Conservation (phyloP, 148 eudicot genomes). For the Persicaria maculosa region DNA sequence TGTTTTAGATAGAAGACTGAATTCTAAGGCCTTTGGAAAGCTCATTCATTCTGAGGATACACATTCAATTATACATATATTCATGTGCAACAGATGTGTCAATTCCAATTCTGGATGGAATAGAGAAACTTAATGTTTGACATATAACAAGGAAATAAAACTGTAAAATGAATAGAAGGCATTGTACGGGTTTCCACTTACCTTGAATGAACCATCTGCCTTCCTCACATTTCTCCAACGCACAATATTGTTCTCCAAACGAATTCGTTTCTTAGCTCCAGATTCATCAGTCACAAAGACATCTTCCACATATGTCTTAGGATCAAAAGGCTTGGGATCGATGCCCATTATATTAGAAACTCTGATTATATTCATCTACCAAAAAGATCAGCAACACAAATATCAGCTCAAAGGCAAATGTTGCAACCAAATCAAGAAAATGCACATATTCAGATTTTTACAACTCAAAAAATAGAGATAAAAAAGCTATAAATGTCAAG, state of each 20-base stretch:
- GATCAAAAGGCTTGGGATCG: constrained; percentile 90
- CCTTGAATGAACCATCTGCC: constrained; percentile 66
- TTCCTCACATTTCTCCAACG: constrained; percentile 83
- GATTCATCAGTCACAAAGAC: constrained; percentile 89
- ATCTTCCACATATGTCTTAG: constrained; percentile 80
- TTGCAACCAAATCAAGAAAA: no score
- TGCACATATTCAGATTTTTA: background rate
- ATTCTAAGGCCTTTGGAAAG: background rate
- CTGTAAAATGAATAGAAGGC: background rate
- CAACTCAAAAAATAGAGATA: no score
- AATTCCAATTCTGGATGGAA: background rate
- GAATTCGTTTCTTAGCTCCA: constrained; percentile 82
- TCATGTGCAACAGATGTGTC: background rate
- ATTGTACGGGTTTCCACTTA: constrained; percentile 33
- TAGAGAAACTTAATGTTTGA: background rate
- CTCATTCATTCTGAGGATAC: background rate
- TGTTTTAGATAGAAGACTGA: background rate
- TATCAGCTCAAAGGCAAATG: no score
- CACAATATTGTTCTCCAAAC: constrained; percentile 85
- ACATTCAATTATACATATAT: background rate
- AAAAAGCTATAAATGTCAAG: background rate
- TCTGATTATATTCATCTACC: constrained; percentile 91
- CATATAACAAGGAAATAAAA: background rate
- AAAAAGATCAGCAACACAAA: constrained; percentile 9
- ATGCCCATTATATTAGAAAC: constrained; percentile 98